A percentile compares a stretch with the other conserved stretches of the same genome.
Evolutionary conservation across 768 basidiomycete genomes (phyloP).

Genomic region (Suillus occidentalis): DNA sequence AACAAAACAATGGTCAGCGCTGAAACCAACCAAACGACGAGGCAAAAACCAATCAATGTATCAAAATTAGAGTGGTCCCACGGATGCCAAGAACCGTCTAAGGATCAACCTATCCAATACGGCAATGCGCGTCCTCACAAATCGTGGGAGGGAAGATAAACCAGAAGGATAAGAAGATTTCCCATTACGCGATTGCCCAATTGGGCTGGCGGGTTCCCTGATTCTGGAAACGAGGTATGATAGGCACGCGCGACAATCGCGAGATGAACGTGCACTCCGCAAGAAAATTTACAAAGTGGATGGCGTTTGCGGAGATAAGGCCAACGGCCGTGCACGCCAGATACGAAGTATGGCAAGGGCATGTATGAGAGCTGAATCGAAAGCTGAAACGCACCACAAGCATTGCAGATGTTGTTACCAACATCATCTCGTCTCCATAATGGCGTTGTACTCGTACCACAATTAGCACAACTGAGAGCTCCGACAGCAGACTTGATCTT

Average conservation of each 20-base stretch:
- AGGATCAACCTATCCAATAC: constrained; percentile 25
- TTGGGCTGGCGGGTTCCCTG: constrained; percentile 8
- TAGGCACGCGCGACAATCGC: constrained; percentile 16
- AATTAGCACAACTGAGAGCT: constrained; percentile 83
- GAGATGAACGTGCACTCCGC: constrained; percentile 23
- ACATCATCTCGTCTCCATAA: constrained; percentile 88
- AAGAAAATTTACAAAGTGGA: constrained; percentile 22
- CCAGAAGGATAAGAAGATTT: constrained; percentile 24
- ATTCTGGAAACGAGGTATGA: constrained; percentile 18
- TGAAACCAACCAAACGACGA: constrained; percentile 8
- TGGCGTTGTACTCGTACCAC: constrained; percentile 86
- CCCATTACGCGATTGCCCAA: constrained; percentile 12
- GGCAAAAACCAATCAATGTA: not conserved
- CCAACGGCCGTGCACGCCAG: constrained; percentile 3
- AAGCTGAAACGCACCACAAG: constrained; percentile 69
- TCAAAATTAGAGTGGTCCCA: not conserved
- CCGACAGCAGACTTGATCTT: constrained; percentile 51
- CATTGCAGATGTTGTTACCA: constrained; percentile 93
- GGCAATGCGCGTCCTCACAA: constrained; percentile 14
- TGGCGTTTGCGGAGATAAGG: constrained; percentile 8
- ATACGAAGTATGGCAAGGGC: constrained; percentile 17
- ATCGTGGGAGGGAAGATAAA: constrained; percentile 29
- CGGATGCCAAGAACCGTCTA: constrained; percentile 4
- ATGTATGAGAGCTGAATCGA: constrained; percentile 27
- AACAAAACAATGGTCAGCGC: constrained; percentile 19